Evolutionary conservation across 306 rosid species (phyloP), one percentile per base, ranked within the genome.

Genomic region (Sicyos baderoa): DNA sequence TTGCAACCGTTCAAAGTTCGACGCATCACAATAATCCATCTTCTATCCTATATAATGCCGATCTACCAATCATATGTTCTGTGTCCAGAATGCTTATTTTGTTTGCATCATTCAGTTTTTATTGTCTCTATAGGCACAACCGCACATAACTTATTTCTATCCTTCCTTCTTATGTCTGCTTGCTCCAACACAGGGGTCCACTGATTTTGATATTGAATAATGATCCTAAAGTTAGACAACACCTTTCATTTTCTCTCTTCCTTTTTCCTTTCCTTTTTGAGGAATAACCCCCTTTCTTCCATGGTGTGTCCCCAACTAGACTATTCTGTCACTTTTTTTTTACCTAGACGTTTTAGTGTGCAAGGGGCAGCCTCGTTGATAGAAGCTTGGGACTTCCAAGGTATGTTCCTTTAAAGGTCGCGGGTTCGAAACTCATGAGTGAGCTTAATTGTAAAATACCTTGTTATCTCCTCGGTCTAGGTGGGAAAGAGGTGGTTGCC

Each of bases 11-110:
- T 61, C 9, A 40, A 8, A 44, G 45, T 73, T 70, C 68, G 82
- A 66, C 84, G 76, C 58, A 42, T 76, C 80, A 73, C 73, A 65
- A 67, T 68, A 48, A 71, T 59, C 68, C 76, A 18, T 65, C 74
- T 68, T 16, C 72, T 19, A n/a, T 44, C 12, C 51, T 27, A 11
- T 47, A 68, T 29, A 21, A 47, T 49, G 54, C 59, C n/a, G 21
- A 71, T 5, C 75, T 22, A 9, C 65, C 72, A 54, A 55, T 45
- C 16, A 71, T 71, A 18, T 12, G 52, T 56, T 22, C 40, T 10
- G 22, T 55, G 42, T 45, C 54, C 55, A 66, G n/a, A 66, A 66
- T 45, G 32, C 40, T 66, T 66, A 66, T 44, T 66, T 66, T 66
- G 71, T 66, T 22, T 66, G 54, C 55, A 47, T 14, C 19, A 3